A percentile compares a stretch with the other conserved stretches of the same genome.
Conservation (phyloP, 169 alveolate genomes). For the Babesia ovata region DNA sequence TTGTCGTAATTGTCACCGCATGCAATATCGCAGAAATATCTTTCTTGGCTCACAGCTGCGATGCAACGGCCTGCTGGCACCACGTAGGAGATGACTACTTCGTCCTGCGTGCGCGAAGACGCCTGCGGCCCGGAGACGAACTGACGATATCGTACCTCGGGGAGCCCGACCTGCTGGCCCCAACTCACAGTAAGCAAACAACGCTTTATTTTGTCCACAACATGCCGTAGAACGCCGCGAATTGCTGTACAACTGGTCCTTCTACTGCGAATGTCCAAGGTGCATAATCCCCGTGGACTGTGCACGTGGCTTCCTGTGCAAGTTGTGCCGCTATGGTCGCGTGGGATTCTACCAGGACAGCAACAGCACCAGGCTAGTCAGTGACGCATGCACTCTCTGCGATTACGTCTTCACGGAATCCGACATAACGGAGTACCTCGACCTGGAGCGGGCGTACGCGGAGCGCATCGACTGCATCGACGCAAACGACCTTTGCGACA, state of each 20-base stretch:
- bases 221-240: constrained; percentile 72
- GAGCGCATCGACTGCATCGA: constrained; percentile 54
- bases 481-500: constrained; percentile 32
- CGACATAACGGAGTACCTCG: constrained; percentile 49
- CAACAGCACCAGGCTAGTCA: neutral
- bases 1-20: neutral
- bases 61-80: constrained; percentile 86
- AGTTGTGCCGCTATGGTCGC: constrained; percentile 76
- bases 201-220: neutral
- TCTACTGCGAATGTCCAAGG: constrained; percentile 80
- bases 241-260: constrained; percentile 80
- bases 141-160: constrained; percentile 84
- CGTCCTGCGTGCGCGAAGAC: constrained; percentile 78
- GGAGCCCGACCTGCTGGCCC: constrained; percentile 79
- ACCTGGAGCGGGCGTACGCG: constrained; percentile 56
- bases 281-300: constrained; percentile 74
- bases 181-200: constrained; percentile 72
- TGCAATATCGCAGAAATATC: constrained; percentile 72
- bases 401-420: constrained; percentile 13
- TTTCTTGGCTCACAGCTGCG: constrained; percentile 83
- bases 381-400: constrained; percentile 47
- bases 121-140: constrained; percentile 81
- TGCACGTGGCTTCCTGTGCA: constrained; percentile 81
- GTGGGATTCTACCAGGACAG: constrained; percentile 25
- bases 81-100: constrained; percentile 80